Conservation (phyloP, 2,329 filamentous ascomycete genomes). For the Neonectria faginata region DNA sequence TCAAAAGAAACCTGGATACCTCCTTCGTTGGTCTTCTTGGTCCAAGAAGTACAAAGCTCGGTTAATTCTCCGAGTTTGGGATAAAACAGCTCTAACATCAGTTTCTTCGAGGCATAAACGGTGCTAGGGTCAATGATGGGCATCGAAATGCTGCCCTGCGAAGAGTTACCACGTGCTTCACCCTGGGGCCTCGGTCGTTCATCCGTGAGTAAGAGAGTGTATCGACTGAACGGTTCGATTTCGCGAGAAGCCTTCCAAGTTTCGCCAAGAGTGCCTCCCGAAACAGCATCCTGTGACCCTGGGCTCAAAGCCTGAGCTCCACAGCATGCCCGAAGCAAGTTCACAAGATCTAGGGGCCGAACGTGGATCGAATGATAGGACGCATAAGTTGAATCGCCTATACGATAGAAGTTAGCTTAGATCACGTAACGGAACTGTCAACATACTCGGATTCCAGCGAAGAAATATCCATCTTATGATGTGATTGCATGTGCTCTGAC, state of each 20-base stretch:
- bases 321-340: constrained; percentile 76
- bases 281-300: constrained; percentile 49
- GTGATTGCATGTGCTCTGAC: constrained; percentile 74
- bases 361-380: constrained; percentile 72
- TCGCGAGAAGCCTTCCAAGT: constrained; percentile 59
- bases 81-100: constrained; percentile 65
- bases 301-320: constrained; percentile 58
- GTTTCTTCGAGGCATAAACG: constrained; percentile 59
- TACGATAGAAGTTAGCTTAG: constrained; percentile 15
- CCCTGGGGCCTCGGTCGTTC: constrained; percentile 6
- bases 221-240: constrained; percentile 60
- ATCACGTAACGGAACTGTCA: background rate
- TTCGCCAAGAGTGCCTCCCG: constrained; percentile 62
- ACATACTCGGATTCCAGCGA: constrained; percentile 83
- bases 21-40: constrained; percentile 57
- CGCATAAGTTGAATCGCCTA: constrained; percentile 76
- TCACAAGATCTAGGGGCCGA: constrained; percentile 73
- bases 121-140: constrained; percentile 48
- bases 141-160: constrained; percentile 24
- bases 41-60: constrained; percentile 61
- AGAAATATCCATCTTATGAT: constrained; percentile 85
- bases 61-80: constrained; percentile 64
- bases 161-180: constrained; percentile 13
- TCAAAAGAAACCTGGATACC: constrained; percentile 63
- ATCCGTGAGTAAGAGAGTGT: constrained; percentile 65